Conservation (phyloP, 176 grass and related monocot genomes). For the Zea luxurians region DNA sequence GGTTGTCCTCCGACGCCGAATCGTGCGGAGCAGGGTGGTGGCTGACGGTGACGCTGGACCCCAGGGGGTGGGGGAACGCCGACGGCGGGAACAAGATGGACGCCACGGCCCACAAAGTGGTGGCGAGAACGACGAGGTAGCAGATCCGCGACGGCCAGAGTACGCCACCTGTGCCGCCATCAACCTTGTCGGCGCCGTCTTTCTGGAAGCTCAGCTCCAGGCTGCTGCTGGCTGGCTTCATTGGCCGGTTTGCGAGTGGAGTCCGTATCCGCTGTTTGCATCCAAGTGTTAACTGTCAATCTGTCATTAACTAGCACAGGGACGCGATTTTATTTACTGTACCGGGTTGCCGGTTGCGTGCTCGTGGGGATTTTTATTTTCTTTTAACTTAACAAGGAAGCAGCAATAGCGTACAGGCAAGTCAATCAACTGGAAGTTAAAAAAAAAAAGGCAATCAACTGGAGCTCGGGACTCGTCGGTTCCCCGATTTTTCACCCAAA, state of each 20-base stretch:
- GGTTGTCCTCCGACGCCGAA: neutral
- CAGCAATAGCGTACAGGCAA: neutral
- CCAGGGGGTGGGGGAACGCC: constrained; percentile 1
- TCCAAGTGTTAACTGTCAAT: constrained; percentile 3
- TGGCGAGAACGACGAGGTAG: neutral
- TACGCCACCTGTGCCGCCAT: neutral
- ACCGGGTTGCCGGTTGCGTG: no score
- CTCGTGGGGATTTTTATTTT: neutral
- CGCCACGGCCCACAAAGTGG: constrained; percentile 8
- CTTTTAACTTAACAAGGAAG: neutral
- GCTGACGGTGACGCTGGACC: neutral
- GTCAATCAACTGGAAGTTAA: neutral
- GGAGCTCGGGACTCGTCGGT: neutral
- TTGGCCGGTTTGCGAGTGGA: neutral
- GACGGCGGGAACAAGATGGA: constrained; percentile 7
- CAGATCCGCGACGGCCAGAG: constrained; percentile 10
- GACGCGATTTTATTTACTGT: neutral
- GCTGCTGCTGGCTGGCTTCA: neutral
- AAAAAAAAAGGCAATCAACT: no score
- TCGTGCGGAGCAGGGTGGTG: neutral
- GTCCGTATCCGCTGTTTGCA: neutral
- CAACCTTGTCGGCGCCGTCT: neutral
- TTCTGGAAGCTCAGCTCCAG: neutral
- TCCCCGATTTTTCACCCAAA: neutral
- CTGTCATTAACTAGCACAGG: neutral